Evolutionary conservation across 192 early-diverging fungal species (phyloP).

Genomic region (Entomortierella parvispora): DNA sequence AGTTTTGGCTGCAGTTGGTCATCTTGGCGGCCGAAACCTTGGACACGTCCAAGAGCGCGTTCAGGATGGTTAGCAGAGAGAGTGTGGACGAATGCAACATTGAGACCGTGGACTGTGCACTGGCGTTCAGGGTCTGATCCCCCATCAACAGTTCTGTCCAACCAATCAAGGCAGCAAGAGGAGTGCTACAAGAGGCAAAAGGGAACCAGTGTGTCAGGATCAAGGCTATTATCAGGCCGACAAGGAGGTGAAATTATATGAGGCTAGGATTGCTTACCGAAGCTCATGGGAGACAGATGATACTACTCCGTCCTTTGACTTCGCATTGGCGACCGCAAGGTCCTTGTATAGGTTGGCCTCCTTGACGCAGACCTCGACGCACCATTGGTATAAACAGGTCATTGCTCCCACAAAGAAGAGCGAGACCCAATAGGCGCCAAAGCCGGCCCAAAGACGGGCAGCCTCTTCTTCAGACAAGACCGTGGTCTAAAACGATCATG

Average conservation of each 20-base stretch:
- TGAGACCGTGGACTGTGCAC: slow-evolving; percentile 46
- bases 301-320: slow-evolving; percentile 49
- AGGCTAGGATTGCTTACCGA: slow-evolving; percentile 15
- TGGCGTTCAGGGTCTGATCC: slow-evolving; percentile 39
- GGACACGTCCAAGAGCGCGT: slow-evolving; percentile 47
- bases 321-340: slow-evolving; percentile 49
- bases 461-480: slow-evolving; percentile 37
- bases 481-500: slow-evolving; percentile 9
- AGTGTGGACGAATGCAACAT: slow-evolving; percentile 49
- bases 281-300: slow-evolving; percentile 51
- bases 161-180: slow-evolving; percentile 46
- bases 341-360: slow-evolving; percentile 50
- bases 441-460: slow-evolving; percentile 38
- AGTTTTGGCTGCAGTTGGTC: slow-evolving; percentile 49
- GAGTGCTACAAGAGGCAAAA: slow-evolving; percentile 20
- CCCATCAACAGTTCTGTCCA: slow-evolving; percentile 51
- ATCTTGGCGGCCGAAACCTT: slow-evolving; percentile 52
- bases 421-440: slow-evolving; percentile 45
- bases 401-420: slow-evolving; percentile 27
- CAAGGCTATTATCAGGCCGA: not conserved
- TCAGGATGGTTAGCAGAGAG: slow-evolving; percentile 42
- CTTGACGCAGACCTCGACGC: slow-evolving; percentile 38
- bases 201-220: too few species aligned
- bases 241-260: not conserved
- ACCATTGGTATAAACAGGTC: slow-evolving; percentile 43